These are phyloP conservation scores for Pachysandra terminalis DNA, from an alignment of 164 flowering plant species.

Conservation along the genomic window DNA sequence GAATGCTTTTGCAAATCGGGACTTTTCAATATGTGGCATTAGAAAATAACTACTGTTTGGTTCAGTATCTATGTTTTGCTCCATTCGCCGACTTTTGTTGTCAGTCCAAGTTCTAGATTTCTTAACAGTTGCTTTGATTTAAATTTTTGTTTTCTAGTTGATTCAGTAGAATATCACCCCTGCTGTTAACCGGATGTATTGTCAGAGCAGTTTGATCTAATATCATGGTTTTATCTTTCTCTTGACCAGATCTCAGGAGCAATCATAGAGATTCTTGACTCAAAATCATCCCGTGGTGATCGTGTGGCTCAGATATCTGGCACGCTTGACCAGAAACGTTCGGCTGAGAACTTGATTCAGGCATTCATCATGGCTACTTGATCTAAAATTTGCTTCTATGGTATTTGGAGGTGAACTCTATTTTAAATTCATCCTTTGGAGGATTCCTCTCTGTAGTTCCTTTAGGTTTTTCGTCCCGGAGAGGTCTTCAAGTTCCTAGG, in stretches of 20 bases:
- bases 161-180: too few relatives aligned
- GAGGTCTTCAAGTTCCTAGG: conserved; percentile 6
- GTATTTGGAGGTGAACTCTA: conserved; percentile 22
- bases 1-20: too few relatives aligned
- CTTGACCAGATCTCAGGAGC: conserved; percentile 73
- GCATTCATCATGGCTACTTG: conserved; percentile 73
- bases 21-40: too few relatives aligned
- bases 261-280: conserved; percentile 56
- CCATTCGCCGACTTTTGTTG: too few relatives aligned
- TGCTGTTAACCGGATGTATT: too few relatives aligned
- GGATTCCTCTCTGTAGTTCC: conserved; percentile 10
- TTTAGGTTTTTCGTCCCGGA: conserved; percentile 24
- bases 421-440: conserved; percentile 11
- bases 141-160: too few relatives aligned
- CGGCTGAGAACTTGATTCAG: conserved; percentile 76
- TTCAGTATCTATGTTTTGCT: too few relatives aligned
- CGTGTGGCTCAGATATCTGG: conserved; percentile 66
- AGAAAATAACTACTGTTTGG: too few relatives aligned
- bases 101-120: too few relatives aligned
- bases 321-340: conserved; percentile 62
- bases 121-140: too few relatives aligned
- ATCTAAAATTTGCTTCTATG: conserved; percentile 7
- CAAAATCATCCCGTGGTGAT: conserved; percentile 61
- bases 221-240: too few relatives aligned
- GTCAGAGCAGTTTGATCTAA: too few relatives aligned